These are phyloP conservation scores for Pontederia crassipes DNA, from an alignment of 176 grass and related monocot species.

Conservation along the genomic window DNA sequence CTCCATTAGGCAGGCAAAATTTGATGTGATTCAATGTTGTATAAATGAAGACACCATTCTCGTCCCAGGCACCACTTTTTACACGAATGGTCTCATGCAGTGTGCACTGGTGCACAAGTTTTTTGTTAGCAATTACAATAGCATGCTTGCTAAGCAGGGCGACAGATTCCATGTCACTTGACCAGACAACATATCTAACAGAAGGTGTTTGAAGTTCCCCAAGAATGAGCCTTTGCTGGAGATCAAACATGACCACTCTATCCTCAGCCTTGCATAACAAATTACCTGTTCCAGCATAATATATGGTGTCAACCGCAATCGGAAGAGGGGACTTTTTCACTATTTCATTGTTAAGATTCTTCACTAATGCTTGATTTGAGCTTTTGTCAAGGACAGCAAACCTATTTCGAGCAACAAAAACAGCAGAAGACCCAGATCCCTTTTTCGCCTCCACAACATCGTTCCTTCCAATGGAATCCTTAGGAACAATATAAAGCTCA, in stretches of 20 bases:
- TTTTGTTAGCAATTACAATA: slow-evolving; percentile 82
- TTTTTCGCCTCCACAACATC: slow-evolving; percentile 82
- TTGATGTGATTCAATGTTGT: slow-evolving; percentile 98
- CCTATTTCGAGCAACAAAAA: slow-evolving; percentile 76
- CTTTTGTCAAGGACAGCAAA: slow-evolving; percentile 93
- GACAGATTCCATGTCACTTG: slow-evolving; percentile 88
- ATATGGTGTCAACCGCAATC: slow-evolving; percentile 75
- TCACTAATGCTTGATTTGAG: slow-evolving; percentile 68
- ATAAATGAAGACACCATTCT: slow-evolving; percentile 84
- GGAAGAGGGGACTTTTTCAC: slow-evolving; percentile 83
- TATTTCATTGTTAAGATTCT: slow-evolving; percentile 89
- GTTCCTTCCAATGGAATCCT: slow-evolving; percentile 59
- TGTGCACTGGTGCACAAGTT: slow-evolving; percentile 72
- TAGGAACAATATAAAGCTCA: slow-evolving; percentile 69
- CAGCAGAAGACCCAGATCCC: slow-evolving; percentile 58
- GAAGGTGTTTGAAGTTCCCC: slow-evolving; percentile 73
- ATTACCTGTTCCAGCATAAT: slow-evolving; percentile 87
- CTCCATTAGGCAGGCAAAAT: slow-evolving; percentile 94
- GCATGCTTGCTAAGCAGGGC: slow-evolving; percentile 93
- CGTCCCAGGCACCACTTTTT: slow-evolving; percentile 99
- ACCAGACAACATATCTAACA: slow-evolving; percentile 89
- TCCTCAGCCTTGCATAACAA: slow-evolving; percentile 85
- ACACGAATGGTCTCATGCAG: slow-evolving; percentile 99
- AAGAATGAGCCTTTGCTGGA: slow-evolving; percentile 76
- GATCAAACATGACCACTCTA: slow-evolving; percentile 71